Evolutionary conservation across 371 early-diverging fungal genomes (phyloP), one percentile per base, ranked within the genome.

Genomic region (Catenaria anguillulae): DNA sequence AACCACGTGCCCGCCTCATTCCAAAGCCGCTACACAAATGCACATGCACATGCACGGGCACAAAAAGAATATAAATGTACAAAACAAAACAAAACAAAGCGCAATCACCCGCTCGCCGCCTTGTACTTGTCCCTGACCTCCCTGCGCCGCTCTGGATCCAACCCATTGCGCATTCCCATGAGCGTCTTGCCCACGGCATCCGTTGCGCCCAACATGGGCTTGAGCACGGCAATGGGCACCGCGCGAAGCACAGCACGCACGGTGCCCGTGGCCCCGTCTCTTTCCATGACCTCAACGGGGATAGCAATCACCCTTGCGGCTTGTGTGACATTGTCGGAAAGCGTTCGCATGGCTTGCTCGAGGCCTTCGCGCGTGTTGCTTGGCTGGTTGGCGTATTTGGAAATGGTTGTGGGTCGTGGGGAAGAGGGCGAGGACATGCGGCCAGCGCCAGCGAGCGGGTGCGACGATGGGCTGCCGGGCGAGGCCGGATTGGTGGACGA

Each of bases 181-280:
- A 97, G 76, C 17, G 93, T 84, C 71, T 93, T 92, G 17, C 90
- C 87, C 21, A 95, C 84, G 0, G 94, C 94, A 50, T 92, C 93
- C 0, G 93, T 86, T 0, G 92, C 84, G 0, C 97, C 96, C 67
- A 96, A 92, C 86, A 94, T 90, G 0, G 97, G 95, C 68, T 87
- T 87, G 35, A 97, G 76, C n/a, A 94, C 87, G 0, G 93, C 92
- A 6, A 90, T 84, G 0, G 96, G 96, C 23, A 95, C 91, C 10
- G 96, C 92, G 19, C 85, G 78, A 43, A 92, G 84, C 5, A 92
- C 90, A 0, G 90, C 85, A 23, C 79, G 75, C 4, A 84, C 83
- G 0, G 84, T 74, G 2, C 84, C 83, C 68, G 78, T 69, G 35
- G 77, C 70, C 0, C 77, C 80, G 26, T 76, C 71, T n/a, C 71